Conservation (phyloP, 2,329 filamentous ascomycete genomes). For the Cladosporium sp. region DNA sequence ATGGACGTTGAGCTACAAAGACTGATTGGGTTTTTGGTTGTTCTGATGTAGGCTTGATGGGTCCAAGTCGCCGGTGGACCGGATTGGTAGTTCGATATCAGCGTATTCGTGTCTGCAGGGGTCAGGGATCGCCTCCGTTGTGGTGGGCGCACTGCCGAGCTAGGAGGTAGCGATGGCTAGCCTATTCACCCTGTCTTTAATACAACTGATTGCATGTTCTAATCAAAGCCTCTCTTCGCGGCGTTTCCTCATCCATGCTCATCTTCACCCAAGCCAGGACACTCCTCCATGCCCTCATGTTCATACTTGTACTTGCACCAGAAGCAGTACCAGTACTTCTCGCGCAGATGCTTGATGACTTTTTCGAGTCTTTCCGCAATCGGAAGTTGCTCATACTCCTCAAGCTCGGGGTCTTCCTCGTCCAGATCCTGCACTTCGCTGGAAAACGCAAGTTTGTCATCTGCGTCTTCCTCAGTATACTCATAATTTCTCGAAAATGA, state of each 20-base stretch:
- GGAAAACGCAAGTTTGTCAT: constrained; percentile 66
- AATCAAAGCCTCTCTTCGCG: too few species aligned
- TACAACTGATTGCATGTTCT: too few species aligned
- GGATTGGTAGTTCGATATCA: too few species aligned
- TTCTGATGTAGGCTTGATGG: too few species aligned
- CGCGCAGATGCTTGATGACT: constrained; percentile 66
- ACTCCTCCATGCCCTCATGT: constrained; percentile 73
- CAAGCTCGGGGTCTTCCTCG: constrained; percentile 74
- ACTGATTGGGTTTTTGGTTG: too few species aligned
- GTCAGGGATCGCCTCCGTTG: too few species aligned
- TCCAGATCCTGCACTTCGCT: constrained; percentile 63
- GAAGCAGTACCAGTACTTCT: constrained; percentile 79
- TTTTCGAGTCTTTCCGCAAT: constrained; percentile 62
- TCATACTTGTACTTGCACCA: constrained; percentile 89
- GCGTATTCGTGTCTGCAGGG: too few species aligned
- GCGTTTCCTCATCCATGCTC: constrained; percentile 58
- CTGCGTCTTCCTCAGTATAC: constrained; percentile 63
- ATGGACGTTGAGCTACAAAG: constrained; percentile 18
- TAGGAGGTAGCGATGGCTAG: too few species aligned
- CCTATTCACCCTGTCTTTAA: too few species aligned
- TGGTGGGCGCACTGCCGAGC: too few species aligned
- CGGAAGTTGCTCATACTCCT: constrained; percentile 70
- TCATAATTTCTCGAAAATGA: constrained; percentile 44
- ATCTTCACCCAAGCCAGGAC: constrained; percentile 82
- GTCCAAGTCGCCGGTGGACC: too few species aligned